Conservation (phyloP, 169 alveolate genomes). For the Cystoisospora suis region DNA sequence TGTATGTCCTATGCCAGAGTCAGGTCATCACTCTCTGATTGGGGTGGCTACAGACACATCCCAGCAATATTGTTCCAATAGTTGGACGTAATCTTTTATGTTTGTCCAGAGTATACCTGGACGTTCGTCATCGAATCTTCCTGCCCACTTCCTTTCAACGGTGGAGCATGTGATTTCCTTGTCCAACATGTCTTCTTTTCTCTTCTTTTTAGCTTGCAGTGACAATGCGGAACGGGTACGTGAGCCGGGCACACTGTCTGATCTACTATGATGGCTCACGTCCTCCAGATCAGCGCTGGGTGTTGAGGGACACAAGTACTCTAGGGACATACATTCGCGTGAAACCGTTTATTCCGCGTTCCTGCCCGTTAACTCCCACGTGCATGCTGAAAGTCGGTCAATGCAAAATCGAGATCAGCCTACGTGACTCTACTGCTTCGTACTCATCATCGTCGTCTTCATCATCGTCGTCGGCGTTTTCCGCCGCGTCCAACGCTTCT, state of each 20-base stretch:
- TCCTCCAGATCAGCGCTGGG: slow-evolving; percentile 80
- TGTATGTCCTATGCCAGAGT: too few relatives aligned
- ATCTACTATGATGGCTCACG: slow-evolving; percentile 84
- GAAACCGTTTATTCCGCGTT: slow-evolving; percentile 76
- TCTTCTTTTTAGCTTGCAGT: slow-evolving; percentile 67
- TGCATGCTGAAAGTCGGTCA: slow-evolving; percentile 88
- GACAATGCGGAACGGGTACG: slow-evolving; percentile 86
- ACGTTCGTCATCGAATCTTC: too few relatives aligned
- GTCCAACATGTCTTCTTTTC: too few relatives aligned
- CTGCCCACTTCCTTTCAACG: too few relatives aligned
- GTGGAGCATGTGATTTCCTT: too few relatives aligned
- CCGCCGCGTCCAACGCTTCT: neutral
- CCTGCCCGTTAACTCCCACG: slow-evolving; percentile 78
- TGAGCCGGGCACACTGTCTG: slow-evolving; percentile 89
- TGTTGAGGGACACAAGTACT: slow-evolving; percentile 84
- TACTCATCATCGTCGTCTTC: neutral
- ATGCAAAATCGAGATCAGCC: slow-evolving; percentile 81
- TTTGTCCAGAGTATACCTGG: too few relatives aligned
- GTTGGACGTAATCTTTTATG: too few relatives aligned
- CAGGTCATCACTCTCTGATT: too few relatives aligned
- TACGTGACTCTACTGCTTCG: slow-evolving; percentile 2
- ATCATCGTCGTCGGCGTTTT: neutral
- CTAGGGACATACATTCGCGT: slow-evolving; percentile 87
- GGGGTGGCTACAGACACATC: too few relatives aligned
- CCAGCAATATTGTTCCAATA: too few relatives aligned